A percentile compares a stretch with the other conserved stretches of the same genome.
Conservation (phyloP, 2,329 filamentous ascomycete genomes). For the Ophiostoma novo-ulmi region DNA sequence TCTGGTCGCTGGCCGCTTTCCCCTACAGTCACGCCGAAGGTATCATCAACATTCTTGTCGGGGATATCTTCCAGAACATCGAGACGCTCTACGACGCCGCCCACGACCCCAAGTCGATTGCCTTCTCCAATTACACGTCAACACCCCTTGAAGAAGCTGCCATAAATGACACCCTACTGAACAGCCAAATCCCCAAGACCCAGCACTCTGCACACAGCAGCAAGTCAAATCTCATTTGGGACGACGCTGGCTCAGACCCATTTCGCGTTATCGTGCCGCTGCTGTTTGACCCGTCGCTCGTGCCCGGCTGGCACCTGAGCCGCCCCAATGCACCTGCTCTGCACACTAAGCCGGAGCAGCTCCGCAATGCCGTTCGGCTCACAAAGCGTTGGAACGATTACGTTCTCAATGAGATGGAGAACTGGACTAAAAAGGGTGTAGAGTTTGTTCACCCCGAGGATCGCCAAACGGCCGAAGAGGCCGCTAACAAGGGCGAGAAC, state of each 20-base stretch:
- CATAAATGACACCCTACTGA: conserved; percentile 17
- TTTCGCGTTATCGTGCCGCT: conserved; percentile 51
- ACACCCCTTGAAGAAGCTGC: conserved; percentile 6
- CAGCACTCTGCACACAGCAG: neutral
- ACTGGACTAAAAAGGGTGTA: conserved; percentile 40
- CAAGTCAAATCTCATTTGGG: conserved; percentile 27
- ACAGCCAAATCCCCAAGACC: neutral
- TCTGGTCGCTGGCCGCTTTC: conserved; percentile 48
- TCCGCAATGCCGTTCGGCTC: conserved; percentile 50
- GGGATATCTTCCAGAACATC: conserved; percentile 42
- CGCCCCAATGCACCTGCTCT: conserved; percentile 42
- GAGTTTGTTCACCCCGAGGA: conserved; percentile 18
- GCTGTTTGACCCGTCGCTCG: conserved; percentile 50
- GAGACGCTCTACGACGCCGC: conserved; percentile 45
- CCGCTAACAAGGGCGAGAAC: neutral
- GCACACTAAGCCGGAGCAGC: conserved; percentile 47
- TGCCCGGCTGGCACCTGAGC: conserved; percentile 47
- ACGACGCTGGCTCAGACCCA: conserved; percentile 30
- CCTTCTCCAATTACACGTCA: conserved; percentile 42
- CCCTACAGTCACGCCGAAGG: conserved; percentile 39
- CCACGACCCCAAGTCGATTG: conserved; percentile 40
- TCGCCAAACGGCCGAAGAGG: neutral
- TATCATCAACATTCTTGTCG: conserved; percentile 37
- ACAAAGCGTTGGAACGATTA: conserved; percentile 47
- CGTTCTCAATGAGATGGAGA: conserved; percentile 38